phyloP scores from a whole-genome alignment of 768 basidiomycete genomes.

The Auricularia sp. region DNA sequence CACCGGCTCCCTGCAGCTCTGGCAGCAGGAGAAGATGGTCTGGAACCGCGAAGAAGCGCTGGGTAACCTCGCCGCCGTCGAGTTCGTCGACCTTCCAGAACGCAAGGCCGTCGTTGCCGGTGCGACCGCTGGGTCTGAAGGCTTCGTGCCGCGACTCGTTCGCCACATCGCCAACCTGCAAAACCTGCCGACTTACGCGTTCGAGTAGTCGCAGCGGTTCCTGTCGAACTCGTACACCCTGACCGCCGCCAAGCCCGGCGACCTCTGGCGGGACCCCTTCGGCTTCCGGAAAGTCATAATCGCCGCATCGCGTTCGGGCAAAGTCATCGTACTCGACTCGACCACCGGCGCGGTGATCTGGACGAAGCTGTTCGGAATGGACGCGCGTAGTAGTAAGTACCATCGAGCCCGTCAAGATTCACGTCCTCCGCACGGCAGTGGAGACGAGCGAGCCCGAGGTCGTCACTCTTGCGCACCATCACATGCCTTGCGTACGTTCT shows the following conservation, averaged over 20 bases:
- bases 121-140: constrained; percentile 28
- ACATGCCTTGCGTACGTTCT: constrained; percentile 48
- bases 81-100: constrained; percentile 75
- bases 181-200: constrained; percentile 59
- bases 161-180: constrained; percentile 53
- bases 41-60: constrained; percentile 83
- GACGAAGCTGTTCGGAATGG: constrained; percentile 68
- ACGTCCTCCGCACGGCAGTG: constrained; percentile 38
- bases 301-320: constrained; percentile 62
- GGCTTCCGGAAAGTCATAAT: constrained; percentile 83
- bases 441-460: constrained; percentile 44
- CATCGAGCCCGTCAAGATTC: constrained; percentile 52
- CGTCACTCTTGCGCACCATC: constrained; percentile 51
- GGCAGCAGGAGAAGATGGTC: constrained; percentile 47
- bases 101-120: constrained; percentile 27
- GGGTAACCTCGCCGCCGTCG: constrained; percentile 48
- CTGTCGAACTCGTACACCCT: constrained; percentile 51
- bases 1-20: constrained; percentile 70
- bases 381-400: constrained; percentile 38
- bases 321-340: constrained; percentile 75
- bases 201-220: constrained; percentile 62
- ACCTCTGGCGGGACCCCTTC: constrained; percentile 62
- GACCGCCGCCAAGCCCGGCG: constrained; percentile 22
- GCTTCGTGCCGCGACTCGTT: constrained; percentile 37
- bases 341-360: constrained; percentile 69